Conservation (phyloP, 2,329 filamentous ascomycete species). For the Colletotrichum sp. region DNA sequence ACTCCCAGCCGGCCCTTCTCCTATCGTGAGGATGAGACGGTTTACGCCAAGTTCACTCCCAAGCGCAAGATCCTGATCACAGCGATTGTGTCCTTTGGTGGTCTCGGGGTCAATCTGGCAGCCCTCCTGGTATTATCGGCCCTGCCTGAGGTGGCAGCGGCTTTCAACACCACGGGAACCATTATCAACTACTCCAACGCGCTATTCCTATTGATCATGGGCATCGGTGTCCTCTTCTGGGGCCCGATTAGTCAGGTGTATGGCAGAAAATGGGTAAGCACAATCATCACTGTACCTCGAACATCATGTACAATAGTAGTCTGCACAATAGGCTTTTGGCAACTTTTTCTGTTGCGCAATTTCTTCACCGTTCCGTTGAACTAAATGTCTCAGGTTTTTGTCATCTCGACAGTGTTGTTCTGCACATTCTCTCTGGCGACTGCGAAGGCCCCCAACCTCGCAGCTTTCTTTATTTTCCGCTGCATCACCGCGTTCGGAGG, state of each 20-base stretch:
- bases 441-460: constrained; percentile 69
- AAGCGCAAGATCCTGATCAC: constrained; percentile 27
- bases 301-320: constrained; percentile 1
- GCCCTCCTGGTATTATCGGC: constrained; percentile 62
- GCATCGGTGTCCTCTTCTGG: constrained; percentile 68
- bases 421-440: constrained; percentile 69
- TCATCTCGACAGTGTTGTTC: constrained; percentile 50
- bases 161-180: constrained; percentile 68
- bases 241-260: constrained; percentile 68
- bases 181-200: constrained; percentile 75
- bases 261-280: constrained; percentile 53
- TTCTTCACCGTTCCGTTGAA: neutral
- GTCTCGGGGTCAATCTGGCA: constrained; percentile 16
- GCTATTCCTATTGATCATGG: constrained; percentile 75
- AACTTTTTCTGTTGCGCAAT: neutral
- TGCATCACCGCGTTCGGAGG: constrained; percentile 74
- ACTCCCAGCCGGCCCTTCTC: constrained; percentile 13
- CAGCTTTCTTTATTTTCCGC: constrained; percentile 71
- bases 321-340: neutral
- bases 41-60: constrained; percentile 27
- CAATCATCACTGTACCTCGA: constrained; percentile 30
- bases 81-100: constrained; percentile 21
- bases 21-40: constrained; percentile 15
- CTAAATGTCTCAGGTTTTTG: constrained; percentile 23
- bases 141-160: constrained; percentile 73